Percentiles rank a stretch among this genome's conserved stretches.
Conservation (phyloP, 2,329 filamentous ascomycete species). For the Penicillium sp. region DNA sequence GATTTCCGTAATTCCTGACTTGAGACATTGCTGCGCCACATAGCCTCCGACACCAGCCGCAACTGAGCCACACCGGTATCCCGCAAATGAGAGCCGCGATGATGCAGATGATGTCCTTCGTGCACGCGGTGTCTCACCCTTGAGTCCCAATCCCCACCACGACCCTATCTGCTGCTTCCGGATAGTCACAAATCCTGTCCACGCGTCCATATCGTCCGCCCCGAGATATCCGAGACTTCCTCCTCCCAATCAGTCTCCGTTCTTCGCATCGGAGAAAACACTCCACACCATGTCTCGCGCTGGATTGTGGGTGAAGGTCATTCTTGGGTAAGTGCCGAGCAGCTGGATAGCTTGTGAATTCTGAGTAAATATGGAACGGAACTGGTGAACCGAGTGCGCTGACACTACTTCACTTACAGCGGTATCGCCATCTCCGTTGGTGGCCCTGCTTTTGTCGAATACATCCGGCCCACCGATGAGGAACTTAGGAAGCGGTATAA, state of each 20-base stretch:
- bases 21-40: constrained; percentile 12
- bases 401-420: constrained; percentile 47
- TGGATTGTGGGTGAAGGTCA: constrained; percentile 65
- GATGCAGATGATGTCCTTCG: constrained; percentile 18
- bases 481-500: constrained; percentile 90
- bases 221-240: not conserved
- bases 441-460: constrained; percentile 80
- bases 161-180: not conserved
- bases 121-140: constrained; percentile 5
- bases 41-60: not conserved
- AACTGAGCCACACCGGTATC: constrained; percentile 8
- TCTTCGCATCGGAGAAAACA: constrained; percentile 1
- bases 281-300: constrained; percentile 43
- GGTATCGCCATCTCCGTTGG: constrained; percentile 72
- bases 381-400: not conserved
- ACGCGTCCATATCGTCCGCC: not conserved
- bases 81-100: constrained; percentile 18
- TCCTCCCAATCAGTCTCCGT: not conserved
- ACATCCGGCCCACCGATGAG: constrained; percentile 73
- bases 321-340: constrained; percentile 58
- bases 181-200: not conserved
- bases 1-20: not conserved
- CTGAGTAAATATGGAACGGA: not conserved
- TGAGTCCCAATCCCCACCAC: not conserved
- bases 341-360: not conserved